These are phyloP conservation scores for Syzygium malaccense DNA, from an alignment of 441 rosid genomes.

Conservation along the genomic window DNA sequence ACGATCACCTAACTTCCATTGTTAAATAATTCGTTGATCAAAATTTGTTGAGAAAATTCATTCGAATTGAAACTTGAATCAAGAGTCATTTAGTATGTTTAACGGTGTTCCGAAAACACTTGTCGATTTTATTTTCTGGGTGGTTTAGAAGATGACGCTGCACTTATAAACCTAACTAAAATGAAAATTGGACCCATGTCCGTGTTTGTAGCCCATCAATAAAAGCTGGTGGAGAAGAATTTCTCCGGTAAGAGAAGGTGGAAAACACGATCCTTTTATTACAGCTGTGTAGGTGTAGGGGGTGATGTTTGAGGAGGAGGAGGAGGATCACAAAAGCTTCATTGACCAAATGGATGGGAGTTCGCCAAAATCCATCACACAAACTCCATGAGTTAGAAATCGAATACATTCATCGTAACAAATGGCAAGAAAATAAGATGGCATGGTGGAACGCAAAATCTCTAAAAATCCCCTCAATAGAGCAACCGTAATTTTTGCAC, in stretches of 20 bases:
- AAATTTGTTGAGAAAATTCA: too few relatives aligned
- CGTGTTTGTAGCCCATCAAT: fast-evolving
- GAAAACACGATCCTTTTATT: too few relatives aligned
- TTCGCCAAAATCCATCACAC: background rate
- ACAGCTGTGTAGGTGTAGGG: background rate
- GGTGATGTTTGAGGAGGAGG: background rate
- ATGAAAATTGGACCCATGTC: background rate
- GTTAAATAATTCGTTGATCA: too few relatives aligned
- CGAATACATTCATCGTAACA: background rate
- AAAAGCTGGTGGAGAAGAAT: too few relatives aligned
- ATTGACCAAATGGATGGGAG: background rate
- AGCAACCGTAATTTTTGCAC: background rate
- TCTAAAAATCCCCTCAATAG: background rate
- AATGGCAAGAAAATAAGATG: background rate
- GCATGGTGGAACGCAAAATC: background rate
- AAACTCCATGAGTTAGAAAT: background rate
- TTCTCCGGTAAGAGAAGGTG: too few relatives aligned
- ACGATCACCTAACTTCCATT: background rate
- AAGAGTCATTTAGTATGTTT: background rate
- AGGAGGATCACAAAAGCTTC: background rate
- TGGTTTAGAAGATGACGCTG: background rate
- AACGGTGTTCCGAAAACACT: background rate
- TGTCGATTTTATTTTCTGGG: background rate
- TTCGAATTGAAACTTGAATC: background rate
- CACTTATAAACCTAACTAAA: background rate